phyloP scores from a whole-genome alignment of 2,329 filamentous ascomycete genomes.

The Rhynchosporium graminicola region DNA sequence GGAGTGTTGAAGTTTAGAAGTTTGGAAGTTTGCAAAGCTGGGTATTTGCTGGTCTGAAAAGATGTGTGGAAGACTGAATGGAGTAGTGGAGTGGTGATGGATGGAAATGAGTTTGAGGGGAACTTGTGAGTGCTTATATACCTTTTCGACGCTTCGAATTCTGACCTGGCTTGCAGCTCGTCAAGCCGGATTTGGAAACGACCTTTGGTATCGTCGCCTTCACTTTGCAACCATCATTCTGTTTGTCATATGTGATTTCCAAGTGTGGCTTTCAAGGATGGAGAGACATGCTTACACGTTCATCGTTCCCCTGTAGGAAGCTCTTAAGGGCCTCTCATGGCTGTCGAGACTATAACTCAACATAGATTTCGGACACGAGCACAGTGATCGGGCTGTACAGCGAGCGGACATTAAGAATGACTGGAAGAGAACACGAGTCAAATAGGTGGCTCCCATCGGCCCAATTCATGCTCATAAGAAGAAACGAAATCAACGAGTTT shows the following conservation, averaged over 20 bases:
- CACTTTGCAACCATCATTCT: neutral
- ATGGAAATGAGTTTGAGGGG: neutral
- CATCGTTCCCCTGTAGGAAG: neutral
- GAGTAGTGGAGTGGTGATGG: neutral
- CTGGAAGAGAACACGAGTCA: neutral
- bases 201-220: neutral
- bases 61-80: neutral
- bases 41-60: neutral
- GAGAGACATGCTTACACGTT: neutral
- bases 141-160: neutral
- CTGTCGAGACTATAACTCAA: neutral
- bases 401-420: neutral
- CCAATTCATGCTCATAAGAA: too few relatives aligned
- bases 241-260: neutral
- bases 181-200: neutral
- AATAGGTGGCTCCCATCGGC: too few relatives aligned
- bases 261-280: neutral
- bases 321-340: neutral
- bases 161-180: neutral
- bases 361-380: neutral
- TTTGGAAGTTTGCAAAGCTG: neutral
- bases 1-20: neutral
- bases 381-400: neutral
- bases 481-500: too few relatives aligned
- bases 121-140: neutral